Percentiles rank a stretch among this genome's conserved stretches.
Conservation (phyloP, 2,329 filamentous ascomycete genomes). For the Sarocladium strictum region DNA sequence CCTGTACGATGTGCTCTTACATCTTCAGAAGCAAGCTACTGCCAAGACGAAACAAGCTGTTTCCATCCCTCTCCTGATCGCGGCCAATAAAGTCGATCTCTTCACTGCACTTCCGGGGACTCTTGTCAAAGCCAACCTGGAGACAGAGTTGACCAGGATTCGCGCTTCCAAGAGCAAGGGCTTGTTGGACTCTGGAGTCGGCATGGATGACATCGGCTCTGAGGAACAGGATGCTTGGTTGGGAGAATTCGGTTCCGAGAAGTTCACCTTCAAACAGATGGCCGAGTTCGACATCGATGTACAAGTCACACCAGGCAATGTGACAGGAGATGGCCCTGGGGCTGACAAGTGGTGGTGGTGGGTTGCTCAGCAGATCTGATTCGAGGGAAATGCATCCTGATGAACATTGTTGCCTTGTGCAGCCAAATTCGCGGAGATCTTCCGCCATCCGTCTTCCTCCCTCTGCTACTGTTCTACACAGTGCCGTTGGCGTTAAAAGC, state of each 20-base stretch:
- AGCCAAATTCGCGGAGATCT: too few relatives aligned
- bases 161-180: conserved; percentile 73
- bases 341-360: conserved; percentile 85
- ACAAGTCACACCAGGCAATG: conserved; percentile 70
- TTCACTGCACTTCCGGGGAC: conserved; percentile 84
- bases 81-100: conserved; percentile 91
- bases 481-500: too few relatives aligned
- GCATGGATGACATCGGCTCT: conserved; percentile 50
- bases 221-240: conserved; percentile 80
- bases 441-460: too few relatives aligned
- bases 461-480: too few relatives aligned
- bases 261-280: conserved; percentile 77
- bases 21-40: conserved; percentile 68
- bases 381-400: too few relatives aligned
- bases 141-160: conserved; percentile 75
- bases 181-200: conserved; percentile 74
- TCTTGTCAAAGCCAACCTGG: conserved; percentile 68
- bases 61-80: conserved; percentile 69
- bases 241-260: conserved; percentile 70
- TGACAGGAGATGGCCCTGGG: conserved; percentile 58
- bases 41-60: conserved; percentile 14
- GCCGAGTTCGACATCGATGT: conserved; percentile 76
- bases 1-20: conserved; percentile 81
- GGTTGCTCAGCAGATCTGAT: conserved; percentile 65
- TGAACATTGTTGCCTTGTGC: too few relatives aligned